These are phyloP conservation scores for Daldinia grandis DNA, from an alignment of 495 filamentous ascomycete genomes.

Conservation along the genomic window DNA sequence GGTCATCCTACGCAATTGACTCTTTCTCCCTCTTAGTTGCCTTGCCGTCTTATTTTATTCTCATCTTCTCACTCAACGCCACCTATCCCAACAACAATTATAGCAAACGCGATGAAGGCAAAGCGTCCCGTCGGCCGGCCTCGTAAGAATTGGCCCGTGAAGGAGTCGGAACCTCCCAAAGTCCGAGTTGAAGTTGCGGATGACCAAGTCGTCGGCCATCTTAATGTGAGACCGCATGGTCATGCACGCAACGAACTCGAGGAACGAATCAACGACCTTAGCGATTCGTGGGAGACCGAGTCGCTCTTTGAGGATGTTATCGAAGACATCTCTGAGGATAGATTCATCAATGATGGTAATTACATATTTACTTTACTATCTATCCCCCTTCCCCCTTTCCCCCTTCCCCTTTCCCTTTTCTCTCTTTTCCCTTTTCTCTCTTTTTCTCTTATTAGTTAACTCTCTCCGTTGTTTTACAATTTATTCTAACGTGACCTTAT, in stretches of 20 bases:
- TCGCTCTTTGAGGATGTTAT: constrained; percentile 75
- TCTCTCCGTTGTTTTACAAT: background rate
- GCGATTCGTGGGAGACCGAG: constrained; percentile 71
- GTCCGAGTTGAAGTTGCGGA: constrained; percentile 37
- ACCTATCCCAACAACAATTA: background rate
- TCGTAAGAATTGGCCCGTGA: constrained; percentile 24
- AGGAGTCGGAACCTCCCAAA: constrained; percentile 5
- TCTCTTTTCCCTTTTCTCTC: background rate
- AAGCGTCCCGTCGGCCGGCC: constrained; percentile 37
- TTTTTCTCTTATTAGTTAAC: background rate
- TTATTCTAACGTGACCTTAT: constrained; percentile 38
- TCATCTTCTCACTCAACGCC: background rate
- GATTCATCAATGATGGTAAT: constrained; percentile 65
- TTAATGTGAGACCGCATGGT: constrained; percentile 36
- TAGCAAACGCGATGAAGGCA: constrained; percentile 7
- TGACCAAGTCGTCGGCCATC: constrained; percentile 41
- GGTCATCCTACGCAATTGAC: constrained; percentile 7
- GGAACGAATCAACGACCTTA: constrained; percentile 68
- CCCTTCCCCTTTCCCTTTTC: background rate
- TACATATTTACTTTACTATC: constrained; percentile 24
- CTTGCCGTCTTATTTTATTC: background rate
- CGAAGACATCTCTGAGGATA: constrained; percentile 68
- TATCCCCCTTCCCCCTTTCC: constrained; percentile 1
- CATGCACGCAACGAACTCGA: constrained; percentile 56
- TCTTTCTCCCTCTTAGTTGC: constrained; percentile 10